A percentile compares a stretch with the other conserved stretches of the same genome.
These are phyloP conservation scores for Neonectria neomacrospora DNA, from an alignment of 2,329 filamentous ascomycete species.

Conservation along the genomic window DNA sequence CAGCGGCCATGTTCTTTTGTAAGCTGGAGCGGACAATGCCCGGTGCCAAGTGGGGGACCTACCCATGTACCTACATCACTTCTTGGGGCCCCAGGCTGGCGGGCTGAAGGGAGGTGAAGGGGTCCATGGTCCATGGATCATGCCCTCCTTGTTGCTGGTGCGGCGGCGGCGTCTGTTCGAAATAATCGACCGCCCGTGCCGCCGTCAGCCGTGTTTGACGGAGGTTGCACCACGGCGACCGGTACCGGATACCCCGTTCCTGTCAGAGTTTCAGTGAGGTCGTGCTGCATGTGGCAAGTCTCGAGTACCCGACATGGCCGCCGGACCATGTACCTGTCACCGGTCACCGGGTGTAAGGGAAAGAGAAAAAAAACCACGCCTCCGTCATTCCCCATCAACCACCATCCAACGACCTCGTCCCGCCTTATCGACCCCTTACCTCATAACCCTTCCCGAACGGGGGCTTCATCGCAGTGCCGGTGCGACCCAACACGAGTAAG, in stretches of 20 bases:
- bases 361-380: background rate
- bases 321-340: conserved; percentile 29
- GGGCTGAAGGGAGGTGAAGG: no score
- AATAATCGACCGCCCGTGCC: conserved; percentile 40
- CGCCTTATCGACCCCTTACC: conserved; percentile 33
- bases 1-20: no score
- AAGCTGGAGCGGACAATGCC: no score
- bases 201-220: conserved; percentile 23
- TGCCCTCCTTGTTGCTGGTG: conserved; percentile 18
- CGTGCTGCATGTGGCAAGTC: background rate
- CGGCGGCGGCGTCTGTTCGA: conserved; percentile 38
- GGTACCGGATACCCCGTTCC: conserved; percentile 30
- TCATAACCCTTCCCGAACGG: conserved; percentile 33
- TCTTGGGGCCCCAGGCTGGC: no score
- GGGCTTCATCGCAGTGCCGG: conserved; percentile 22
- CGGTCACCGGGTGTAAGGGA: background rate
- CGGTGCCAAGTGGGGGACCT: no score
- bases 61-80: no score
- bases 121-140: no score
- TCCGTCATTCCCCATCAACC: conserved; percentile 34
- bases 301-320: background rate
- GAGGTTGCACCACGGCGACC: conserved; percentile 11
- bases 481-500: conserved; percentile 25
- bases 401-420: background rate
- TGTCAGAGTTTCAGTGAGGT: background rate